A percentile compares a stretch with the other conserved stretches of the same genome.
Conservation (phyloP, 805 yeast genomes). For the Jamesozyma jinghongensis region DNA sequence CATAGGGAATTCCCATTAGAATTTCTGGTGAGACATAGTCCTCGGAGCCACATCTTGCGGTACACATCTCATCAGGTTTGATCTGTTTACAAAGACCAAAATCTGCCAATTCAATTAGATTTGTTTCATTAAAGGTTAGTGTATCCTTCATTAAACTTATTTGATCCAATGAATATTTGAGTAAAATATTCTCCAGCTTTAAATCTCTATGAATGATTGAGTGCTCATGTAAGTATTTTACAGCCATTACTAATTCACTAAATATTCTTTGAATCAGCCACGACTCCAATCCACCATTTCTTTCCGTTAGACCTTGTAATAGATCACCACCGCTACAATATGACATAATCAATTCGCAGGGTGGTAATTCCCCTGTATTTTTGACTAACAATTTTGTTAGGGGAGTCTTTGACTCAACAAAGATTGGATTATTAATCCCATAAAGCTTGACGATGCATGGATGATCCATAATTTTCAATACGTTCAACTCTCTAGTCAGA, state of each 20-base stretch:
- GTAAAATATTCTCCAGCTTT: conserved; percentile 76
- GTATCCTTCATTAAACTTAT: conserved; percentile 15
- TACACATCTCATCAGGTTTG: conserved; percentile 50
- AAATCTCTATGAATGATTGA: conserved; percentile 82
- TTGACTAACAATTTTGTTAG: conserved; percentile 14
- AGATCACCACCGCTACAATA: conserved; percentile 82
- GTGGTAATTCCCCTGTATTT: conserved; percentile 21
- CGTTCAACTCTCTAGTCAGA: conserved; percentile 62
- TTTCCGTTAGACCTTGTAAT: conserved; percentile 46
- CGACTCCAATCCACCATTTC: conserved; percentile 37
- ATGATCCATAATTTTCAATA: conserved; percentile 48
- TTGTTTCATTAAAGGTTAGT: conserved; percentile 5
- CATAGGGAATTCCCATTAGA: conserved; percentile 80
- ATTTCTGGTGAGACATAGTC: conserved; percentile 95
- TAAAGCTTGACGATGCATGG: conserved; percentile 61
- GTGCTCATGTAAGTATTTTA: conserved; percentile 58
- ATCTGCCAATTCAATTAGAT: conserved; percentile 61
- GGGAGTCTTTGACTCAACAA: conserved; percentile 23
- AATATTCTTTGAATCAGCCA: conserved; percentile 51
- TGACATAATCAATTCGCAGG: conserved; percentile 53
- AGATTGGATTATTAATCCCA: conserved; percentile 33
- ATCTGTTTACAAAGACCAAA: conserved; percentile 78
- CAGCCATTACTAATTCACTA: conserved; percentile 61
- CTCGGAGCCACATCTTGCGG: conserved; percentile 92
- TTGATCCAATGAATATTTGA: conserved; percentile 34